These are phyloP conservation scores for Solanum hybrid DNA, from an alignment of 305 asterid genomes.

Conservation along the genomic window DNA sequence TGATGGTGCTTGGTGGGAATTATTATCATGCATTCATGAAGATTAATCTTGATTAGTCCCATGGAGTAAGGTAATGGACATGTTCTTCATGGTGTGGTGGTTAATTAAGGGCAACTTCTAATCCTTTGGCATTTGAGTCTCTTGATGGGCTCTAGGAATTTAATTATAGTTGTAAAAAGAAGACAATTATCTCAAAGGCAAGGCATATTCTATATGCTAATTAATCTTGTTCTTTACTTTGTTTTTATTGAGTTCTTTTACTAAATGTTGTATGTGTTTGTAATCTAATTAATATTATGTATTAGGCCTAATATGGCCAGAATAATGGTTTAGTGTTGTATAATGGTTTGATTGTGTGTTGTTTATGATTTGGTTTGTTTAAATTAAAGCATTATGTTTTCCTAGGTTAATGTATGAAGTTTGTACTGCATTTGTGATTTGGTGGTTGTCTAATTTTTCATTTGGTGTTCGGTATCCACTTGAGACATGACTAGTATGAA, in stretches of 20 bases:
- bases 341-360: not conserved
- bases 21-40: not conserved
- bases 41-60: not conserved
- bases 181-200: slow-evolving; percentile 18
- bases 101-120: slow-evolving; percentile 49
- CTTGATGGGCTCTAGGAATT: slow-evolving; percentile 8
- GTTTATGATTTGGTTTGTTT: not conserved
- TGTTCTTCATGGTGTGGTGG: not conserved
- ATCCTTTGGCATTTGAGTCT: slow-evolving; percentile 58
- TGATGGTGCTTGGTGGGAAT: not conserved
- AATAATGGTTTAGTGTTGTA: not conserved
- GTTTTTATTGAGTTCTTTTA: not conserved
- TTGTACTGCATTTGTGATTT: not conserved
- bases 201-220: slow-evolving; percentile 19
- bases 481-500: not conserved
- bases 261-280: not conserved
- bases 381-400: not conserved
- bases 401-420: not conserved
- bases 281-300: slow-evolving; percentile 1
- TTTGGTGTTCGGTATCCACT: not conserved
- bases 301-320: slow-evolving; percentile 1
- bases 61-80: not conserved
- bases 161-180: not conserved
- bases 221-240: not conserved
- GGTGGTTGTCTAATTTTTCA: not conserved